These are phyloP conservation scores for Pistacia integerrima DNA, from an alignment of 345 rosid genomes.

Conservation along the genomic window DNA sequence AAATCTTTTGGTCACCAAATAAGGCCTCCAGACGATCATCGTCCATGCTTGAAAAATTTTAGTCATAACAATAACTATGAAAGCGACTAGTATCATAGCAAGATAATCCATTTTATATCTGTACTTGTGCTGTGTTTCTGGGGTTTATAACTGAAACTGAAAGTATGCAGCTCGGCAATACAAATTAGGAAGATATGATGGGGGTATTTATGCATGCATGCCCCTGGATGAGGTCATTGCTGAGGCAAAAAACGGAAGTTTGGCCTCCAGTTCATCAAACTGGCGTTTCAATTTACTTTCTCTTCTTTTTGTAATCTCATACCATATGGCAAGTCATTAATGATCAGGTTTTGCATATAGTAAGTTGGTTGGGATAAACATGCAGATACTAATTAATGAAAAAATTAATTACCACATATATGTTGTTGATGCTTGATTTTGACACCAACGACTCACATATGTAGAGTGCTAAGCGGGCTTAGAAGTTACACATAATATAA, in stretches of 20 bases:
- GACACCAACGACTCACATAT: too few relatives aligned
- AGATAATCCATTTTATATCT: conserved; percentile 16
- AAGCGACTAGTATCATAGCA: conserved; percentile 6
- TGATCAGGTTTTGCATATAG: not conserved
- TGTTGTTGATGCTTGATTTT: too few relatives aligned
- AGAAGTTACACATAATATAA: too few relatives aligned
- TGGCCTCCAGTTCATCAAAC: too few relatives aligned
- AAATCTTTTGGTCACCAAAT: conserved; percentile 25
- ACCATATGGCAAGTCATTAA: too few relatives aligned
- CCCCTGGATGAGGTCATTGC: not conserved
- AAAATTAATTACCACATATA: not conserved
- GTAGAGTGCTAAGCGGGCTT: too few relatives aligned
- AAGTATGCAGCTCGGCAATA: not conserved
- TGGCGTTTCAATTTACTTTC: too few relatives aligned
- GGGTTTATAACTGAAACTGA: not conserved
- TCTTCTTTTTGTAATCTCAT: too few relatives aligned
- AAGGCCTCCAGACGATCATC: conserved; percentile 37
- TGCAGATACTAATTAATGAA: not conserved
- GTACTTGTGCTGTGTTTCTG: not conserved
- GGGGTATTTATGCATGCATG: not conserved
- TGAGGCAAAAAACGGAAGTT: not conserved
- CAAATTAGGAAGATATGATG: not conserved
- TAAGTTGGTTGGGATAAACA: not conserved
- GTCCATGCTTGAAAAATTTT: conserved; percentile 9
- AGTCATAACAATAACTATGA: not conserved